A percentile compares a stretch with the other conserved stretches of the same genome.
These are phyloP conservation scores for Melaleuca alternifolia DNA, from an alignment of 345 rosid genomes.

Conservation along the genomic window DNA sequence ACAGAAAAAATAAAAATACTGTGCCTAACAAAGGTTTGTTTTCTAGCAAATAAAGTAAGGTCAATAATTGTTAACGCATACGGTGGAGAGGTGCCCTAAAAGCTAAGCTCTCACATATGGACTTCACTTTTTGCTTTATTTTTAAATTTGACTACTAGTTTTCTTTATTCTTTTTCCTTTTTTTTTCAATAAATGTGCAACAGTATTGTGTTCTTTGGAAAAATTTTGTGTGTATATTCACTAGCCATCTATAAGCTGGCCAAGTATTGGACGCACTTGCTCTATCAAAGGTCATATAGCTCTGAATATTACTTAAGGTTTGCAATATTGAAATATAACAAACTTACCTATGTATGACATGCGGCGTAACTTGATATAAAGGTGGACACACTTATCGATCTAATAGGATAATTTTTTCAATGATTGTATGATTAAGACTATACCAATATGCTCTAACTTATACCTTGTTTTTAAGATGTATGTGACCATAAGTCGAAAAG, in stretches of 20 bases:
- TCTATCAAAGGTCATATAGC: background rate
- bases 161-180: background rate
- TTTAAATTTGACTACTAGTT: background rate
- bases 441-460: background rate
- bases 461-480: background rate
- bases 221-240: background rate
- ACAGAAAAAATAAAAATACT: background rate
- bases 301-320: background rate
- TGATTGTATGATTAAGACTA: background rate
- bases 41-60: too few relatives aligned
- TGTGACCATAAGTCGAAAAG: background rate
- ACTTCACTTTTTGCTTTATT: too few relatives aligned
- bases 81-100: too few relatives aligned
- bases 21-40: background rate
- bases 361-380: background rate
- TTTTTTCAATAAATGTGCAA: background rate
- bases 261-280: background rate
- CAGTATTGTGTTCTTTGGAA: background rate
- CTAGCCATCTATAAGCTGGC: background rate
- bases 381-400: background rate
- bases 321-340: background rate
- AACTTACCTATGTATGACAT: background rate
- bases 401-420: background rate
- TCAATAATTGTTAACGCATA: too few relatives aligned
- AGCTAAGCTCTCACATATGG: too few relatives aligned